Evolutionary conservation across 768 basidiomycete genomes (phyloP), one percentile per base, ranked within the genome.

Genomic region (Leccinum aurantiacum): DNA sequence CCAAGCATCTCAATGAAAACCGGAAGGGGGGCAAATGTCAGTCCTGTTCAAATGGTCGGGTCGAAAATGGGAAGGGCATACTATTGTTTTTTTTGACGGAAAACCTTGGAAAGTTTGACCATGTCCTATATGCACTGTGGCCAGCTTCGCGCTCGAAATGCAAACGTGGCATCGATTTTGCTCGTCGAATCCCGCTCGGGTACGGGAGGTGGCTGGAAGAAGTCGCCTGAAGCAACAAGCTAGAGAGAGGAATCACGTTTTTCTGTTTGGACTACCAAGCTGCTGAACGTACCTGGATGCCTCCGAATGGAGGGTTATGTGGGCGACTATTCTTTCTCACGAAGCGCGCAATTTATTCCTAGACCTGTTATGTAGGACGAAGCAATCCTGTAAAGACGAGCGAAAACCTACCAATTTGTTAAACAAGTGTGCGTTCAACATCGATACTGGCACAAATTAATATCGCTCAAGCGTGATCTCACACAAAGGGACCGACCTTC

Each of bases 1-100:
- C 97, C 98, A 51, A 98, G 79, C 93, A 98, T 98, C 67, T 93
- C 82, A 49, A 99, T 84, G 68, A 99, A 98, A 50, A 82, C 94
- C 94, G 27, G 29, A 9, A 9, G 48, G 17, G 15, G 14, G 14
- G 24, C 14, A 22, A 22, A 22, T 22, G n/a, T 64, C 25, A 48
- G 27, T 48, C 33, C n/a, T 38, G 38, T 44, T 17, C n/a, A 51
- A 17, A 54, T 15, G 15, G 11, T 11, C 41, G 15, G 31, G 11
- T 55, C 2, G 8, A 3, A 29, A 54, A 33, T 13, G 14, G 35
- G 52, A 25, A 60, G 14, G 5, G 49, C 64, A 33, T 60, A 83
- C 84, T 71, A 50, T 80, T 76, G 65, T 22, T 90, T 86, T 51
- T 77, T 87, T 70, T 92, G 89, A 57, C 89, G 77, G 74, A 91